Evolutionary conservation across 257 asterid genomes (phyloP), one percentile per base, ranked within the genome.

Genomic region (Sherardia arvensis): DNA sequence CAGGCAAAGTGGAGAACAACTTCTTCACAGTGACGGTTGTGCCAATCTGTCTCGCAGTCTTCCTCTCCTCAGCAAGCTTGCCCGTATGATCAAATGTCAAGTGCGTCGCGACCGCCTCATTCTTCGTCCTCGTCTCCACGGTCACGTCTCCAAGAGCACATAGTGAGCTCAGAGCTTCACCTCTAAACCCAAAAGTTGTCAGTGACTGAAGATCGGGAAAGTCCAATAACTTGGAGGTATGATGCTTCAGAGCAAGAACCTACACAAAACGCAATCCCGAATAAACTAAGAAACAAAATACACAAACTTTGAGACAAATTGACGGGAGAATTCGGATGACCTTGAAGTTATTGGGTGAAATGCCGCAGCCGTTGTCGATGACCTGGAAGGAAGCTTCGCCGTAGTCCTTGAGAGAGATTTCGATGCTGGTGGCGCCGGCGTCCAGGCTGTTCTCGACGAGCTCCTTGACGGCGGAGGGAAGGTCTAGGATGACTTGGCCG

Each of bases 401-500:
- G 62, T 90, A 82, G 20, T 87, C 95, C 40, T 80, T 85, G 71
- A 93, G 71, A 29, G 92, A 68, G 33, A 90, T 72, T 76, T 93
- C 99, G 74, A 93, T 71, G 78, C 85, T 82, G 74, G 97, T 85
- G 61, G 97, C 88, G 73, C 95, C 94, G 66, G 96, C 95, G 58
- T 93, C 99, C 59, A 93, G 83, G 92, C 99, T 93, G 87, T 93
- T 93, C 81, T 93, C 99, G 12, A 93, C 94, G 71, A 93, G 92
- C 81, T 90, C 99, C 88, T 90, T 93, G 62, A 93, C 96, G 47
- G 97, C 97, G 36, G 99, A 90, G 30, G 97, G 79, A 54, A 93
- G 95, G 87, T 85, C 97, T 7, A 93, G 15, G 38, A 93, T 90
- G 56, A 93, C 97, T 73, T 93, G 97, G 7, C 99, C 97, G 9